These are phyloP conservation scores for Schizosaccharomyces cryophilus DNA, from an alignment of 805 yeast genomes.

Conservation along the genomic window DNA sequence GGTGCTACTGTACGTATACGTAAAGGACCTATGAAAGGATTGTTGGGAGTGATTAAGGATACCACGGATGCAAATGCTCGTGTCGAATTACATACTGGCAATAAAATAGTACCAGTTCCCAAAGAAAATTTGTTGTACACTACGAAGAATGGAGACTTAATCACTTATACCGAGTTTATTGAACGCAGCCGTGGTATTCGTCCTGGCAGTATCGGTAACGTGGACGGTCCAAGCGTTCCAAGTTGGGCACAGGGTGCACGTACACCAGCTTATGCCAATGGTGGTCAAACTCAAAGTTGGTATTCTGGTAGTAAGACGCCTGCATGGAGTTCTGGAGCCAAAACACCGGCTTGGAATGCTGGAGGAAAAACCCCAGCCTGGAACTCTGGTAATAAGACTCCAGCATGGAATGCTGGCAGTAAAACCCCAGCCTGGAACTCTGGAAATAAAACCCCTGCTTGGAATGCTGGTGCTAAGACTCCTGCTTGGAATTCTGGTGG, in stretches of 20 bases:
- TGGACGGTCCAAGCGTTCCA: constrained; percentile 9
- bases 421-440: constrained; percentile 22
- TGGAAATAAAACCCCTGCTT: constrained; percentile 1
- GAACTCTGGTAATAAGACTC: constrained; percentile 3
- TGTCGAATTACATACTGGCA: constrained; percentile 79
- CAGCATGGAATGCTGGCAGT: constrained; percentile 18
- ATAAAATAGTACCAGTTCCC: constrained; percentile 63
- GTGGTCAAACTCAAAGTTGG: constrained; percentile 16
- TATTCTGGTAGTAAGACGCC: constrained; percentile 18
- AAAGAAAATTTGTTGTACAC: constrained; percentile 56
- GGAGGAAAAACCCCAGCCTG: constrained; percentile 10
- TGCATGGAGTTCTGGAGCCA: constrained; percentile 18
- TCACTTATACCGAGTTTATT: constrained; percentile 59
- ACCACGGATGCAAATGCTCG: constrained; percentile 81
- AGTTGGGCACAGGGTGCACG: constrained; percentile 13
- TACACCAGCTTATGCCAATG: constrained; percentile 17
- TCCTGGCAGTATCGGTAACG: constrained; percentile 11
- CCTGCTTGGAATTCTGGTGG: constrained; percentile 7
- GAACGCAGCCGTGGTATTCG: constrained; percentile 7
- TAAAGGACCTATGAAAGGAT: constrained; percentile 85
- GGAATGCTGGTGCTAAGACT: constrained; percentile 16
- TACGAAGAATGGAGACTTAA: constrained; percentile 29
- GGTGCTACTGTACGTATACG: constrained; percentile 68
- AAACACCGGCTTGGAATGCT: constrained; percentile 23
- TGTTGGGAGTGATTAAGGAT: constrained; percentile 78